Percentiles rank a stretch among this genome's conserved stretches.
These are phyloP conservation scores for Trichoderma asperellum DNA, from an alignment of 2,329 filamentous ascomycete genomes.

Conservation along the genomic window DNA sequence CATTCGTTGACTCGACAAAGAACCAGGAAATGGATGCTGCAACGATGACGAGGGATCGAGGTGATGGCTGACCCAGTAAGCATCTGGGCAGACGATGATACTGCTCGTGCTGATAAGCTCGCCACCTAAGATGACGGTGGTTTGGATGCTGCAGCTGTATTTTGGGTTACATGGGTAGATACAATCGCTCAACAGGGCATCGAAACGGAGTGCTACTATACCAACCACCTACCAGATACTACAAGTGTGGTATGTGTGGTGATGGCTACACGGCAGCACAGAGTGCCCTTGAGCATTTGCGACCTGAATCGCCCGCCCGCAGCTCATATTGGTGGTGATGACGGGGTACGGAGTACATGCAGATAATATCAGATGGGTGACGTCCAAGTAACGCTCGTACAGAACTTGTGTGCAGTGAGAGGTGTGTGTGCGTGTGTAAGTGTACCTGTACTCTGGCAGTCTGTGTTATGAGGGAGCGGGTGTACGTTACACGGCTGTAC, in stretches of 20 bases:
- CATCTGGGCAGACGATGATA: constrained; percentile 9
- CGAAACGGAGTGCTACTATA: not conserved
- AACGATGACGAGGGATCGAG: constrained; percentile 8
- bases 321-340: constrained; percentile 16
- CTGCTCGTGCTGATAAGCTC: constrained; percentile 2
- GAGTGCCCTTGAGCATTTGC: not conserved
- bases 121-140: constrained; percentile 8
- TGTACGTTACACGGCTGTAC: constrained; percentile 7
- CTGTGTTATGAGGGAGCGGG: not conserved
- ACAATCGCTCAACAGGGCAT: not conserved
- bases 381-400: not conserved
- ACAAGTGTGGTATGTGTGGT: not conserved
- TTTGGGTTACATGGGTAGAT: constrained; percentile 7
- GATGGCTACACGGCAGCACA: not conserved
- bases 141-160: constrained; percentile 12
- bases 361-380: constrained; percentile 13
- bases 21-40: not conserved
- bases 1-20: not conserved
- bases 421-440: not conserved
- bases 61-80: constrained; percentile 4
- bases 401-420: not conserved
- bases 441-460: not conserved
- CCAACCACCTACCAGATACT: not conserved
- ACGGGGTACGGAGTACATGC: constrained; percentile 29
- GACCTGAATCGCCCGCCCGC: not conserved